Base-by-base conservation (phyloP, 2,329 filamentous ascomycete genomes). In the Arthrobotrys conoides region DNA sequence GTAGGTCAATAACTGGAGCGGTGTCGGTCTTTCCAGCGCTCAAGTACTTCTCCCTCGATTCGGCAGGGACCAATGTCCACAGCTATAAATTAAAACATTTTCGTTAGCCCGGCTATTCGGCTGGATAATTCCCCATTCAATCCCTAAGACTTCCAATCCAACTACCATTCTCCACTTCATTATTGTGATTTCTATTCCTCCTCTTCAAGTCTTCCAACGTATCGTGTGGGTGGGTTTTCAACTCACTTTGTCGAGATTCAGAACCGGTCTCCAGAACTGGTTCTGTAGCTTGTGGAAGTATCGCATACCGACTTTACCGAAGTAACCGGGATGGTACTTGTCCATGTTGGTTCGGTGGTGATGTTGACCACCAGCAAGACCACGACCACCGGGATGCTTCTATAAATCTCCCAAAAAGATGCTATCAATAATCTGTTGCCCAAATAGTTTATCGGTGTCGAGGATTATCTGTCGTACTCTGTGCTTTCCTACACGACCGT, bases 241-340 rank as follows among this genome's bases (percentile, higher is more conserved):
- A 81, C 87, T 84, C 87, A 95, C 92, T 92, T 98, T 99, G 88
- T 98, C 96, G 84, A 99, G 89, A 90, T 99, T 99, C 91, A 99
- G 92, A 84, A 93, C 90, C 82, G 96, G 96, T 89, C 97, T 97
- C 96, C 95, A 99, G 90, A 95, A 94, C 86, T 96, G 92, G 90
- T 95, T 95, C 85, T 91, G 90, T 85, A 93, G 91, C 88, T 96
- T 94, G 90, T 98, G 95, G 93, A 97, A 97, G 89, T 95, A 91
- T 85, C 93, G 89, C 92, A 95, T 95, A 88, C 92, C 92, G 83
- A 95, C 93, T 89, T 97, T 97, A 88, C 93, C 93, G 88, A 97
- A 98, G 93, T 98, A 98, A 93, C 96, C 96, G 81, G 95, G 94
- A 86, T 97, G 93, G 91, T 95, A 94, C 88, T 95, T 94, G 87